Conservation (phyloP, 2,329 filamentous ascomycete species). For the Coniochaeta sp. region DNA sequence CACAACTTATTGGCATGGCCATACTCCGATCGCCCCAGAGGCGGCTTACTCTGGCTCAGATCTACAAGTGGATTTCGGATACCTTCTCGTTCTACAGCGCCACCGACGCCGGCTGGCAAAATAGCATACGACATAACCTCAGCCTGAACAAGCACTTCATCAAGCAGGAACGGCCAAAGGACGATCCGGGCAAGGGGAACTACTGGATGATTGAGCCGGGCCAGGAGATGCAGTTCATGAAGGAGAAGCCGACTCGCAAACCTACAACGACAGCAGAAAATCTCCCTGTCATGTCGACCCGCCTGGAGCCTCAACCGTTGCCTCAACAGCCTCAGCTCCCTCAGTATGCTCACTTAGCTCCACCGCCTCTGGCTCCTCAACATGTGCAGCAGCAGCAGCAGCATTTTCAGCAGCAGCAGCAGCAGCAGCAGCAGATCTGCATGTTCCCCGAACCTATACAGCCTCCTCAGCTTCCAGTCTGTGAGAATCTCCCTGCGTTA, state of each 20-base stretch:
- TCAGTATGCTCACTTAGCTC: constrained; percentile 10
- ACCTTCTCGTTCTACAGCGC: constrained; percentile 82
- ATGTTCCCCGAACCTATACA: constrained; percentile 38
- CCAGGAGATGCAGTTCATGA: constrained; percentile 82
- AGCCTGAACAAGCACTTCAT: constrained; percentile 95
- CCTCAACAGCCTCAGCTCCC: constrained; percentile 28
- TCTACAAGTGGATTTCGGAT: constrained; percentile 99
- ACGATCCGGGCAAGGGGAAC: constrained; percentile 94
- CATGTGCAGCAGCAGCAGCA: not conserved
- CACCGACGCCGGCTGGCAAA: constrained; percentile 90
- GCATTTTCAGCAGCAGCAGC: constrained; percentile 2
- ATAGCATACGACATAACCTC: constrained; percentile 96
- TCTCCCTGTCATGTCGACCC: constrained; percentile 48
- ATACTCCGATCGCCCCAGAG: constrained; percentile 80
- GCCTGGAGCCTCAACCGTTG: constrained; percentile 33
- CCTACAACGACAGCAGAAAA: constrained; percentile 48
- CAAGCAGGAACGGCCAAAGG: constrained; percentile 92
- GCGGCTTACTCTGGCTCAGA: constrained; percentile 83
- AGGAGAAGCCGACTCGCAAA: constrained; percentile 69
- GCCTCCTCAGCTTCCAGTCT: constrained; percentile 33
- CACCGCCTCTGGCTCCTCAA: constrained; percentile 5
- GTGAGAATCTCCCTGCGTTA: constrained; percentile 30
- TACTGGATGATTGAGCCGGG: constrained; percentile 95
- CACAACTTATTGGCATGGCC: constrained; percentile 92
- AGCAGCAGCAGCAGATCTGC: constrained; percentile 8